phyloP scores from a whole-genome alignment of 2,329 filamentous ascomycete genomes.

The Sclerotinia borealis region DNA sequence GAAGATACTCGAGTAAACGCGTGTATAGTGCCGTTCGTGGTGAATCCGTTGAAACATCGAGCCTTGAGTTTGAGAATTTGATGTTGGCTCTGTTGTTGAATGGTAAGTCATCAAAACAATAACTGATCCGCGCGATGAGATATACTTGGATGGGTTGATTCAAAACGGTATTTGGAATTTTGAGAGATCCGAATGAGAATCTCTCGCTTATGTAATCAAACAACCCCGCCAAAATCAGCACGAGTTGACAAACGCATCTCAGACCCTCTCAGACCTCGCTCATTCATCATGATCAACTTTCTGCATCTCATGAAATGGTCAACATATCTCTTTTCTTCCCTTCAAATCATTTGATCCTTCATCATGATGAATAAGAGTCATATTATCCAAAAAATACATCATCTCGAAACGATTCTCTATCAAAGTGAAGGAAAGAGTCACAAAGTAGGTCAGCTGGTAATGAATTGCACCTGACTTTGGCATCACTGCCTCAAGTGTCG shows the following conservation, averaged over 20 bases:
- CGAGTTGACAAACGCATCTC: not conserved
- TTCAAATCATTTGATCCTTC: not conserved
- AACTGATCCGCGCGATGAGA: too few species aligned
- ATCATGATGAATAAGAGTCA: not conserved
- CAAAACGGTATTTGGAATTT: too few species aligned
- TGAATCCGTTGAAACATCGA: too few species aligned
- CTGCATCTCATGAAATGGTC: not conserved
- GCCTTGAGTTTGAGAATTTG: too few species aligned
- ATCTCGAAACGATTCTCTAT: not conserved
- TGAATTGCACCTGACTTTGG: not conserved
- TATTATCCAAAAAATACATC: not conserved
- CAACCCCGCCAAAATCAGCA: not conserved
- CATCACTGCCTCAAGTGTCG: constrained; percentile 2
- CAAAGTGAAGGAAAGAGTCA: not conserved
- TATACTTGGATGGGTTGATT: too few species aligned
- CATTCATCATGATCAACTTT: not conserved
- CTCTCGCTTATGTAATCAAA: not conserved
- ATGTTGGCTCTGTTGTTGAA: too few species aligned
- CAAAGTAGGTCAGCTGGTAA: constrained; percentile 3
- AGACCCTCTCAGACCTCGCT: not conserved
- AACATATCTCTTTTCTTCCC: not conserved
- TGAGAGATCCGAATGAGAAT: too few species aligned
- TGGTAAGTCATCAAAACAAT: too few species aligned
- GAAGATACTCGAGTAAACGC: too few species aligned
- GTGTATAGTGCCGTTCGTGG: too few species aligned